phyloP scores from a whole-genome alignment of 768 basidiomycete species.

The Fibroporia radiculosa region DNA sequence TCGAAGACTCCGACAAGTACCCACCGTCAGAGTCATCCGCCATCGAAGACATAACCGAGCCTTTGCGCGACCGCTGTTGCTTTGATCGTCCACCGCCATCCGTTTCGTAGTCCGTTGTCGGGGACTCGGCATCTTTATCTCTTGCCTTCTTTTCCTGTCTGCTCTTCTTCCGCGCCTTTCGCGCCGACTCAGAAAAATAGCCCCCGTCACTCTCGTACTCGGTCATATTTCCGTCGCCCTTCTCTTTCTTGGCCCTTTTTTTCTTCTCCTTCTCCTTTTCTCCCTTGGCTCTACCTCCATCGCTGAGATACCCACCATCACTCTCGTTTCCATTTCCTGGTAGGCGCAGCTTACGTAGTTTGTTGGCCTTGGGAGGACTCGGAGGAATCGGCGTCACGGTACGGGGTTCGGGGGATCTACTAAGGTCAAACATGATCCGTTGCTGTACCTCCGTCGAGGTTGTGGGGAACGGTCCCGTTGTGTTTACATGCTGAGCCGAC shows the following conservation, averaged over 20 bases:
- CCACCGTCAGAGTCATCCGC: slow-evolving; percentile 26
- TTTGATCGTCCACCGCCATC: slow-evolving; percentile 21
- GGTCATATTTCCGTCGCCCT: slow-evolving; percentile 16
- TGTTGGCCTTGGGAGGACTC: slow-evolving; percentile 20
- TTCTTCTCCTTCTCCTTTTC: slow-evolving; percentile 19
- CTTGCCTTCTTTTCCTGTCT: slow-evolving; percentile 21
- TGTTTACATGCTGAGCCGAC: slow-evolving; percentile 1
- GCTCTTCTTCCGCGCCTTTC: slow-evolving; percentile 19
- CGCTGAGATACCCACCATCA: slow-evolving; percentile 45
- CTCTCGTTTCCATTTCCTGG: slow-evolving; percentile 42
- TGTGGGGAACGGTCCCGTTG: slow-evolving; percentile 9
- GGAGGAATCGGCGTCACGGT: slow-evolving; percentile 9
- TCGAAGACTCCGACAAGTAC: slow-evolving; percentile 22
- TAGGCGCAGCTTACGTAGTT: slow-evolving; percentile 34
- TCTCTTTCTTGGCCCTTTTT: slow-evolving; percentile 11
- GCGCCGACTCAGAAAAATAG: slow-evolving; percentile 20
- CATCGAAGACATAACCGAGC: slow-evolving; percentile 8
- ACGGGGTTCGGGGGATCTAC: slow-evolving; percentile 22
- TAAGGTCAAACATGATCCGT: slow-evolving; percentile 22
- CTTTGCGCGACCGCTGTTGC: slow-evolving; percentile 10
- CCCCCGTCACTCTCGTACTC: slow-evolving; percentile 28
- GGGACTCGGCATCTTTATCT: slow-evolving; percentile 11
- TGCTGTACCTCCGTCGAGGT: not conserved
- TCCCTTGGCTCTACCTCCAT: slow-evolving; percentile 25
- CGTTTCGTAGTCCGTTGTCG: slow-evolving; percentile 23